Evolutionary conservation across 2,329 filamentous ascomycete genomes (phyloP), one percentile per base, ranked within the genome.

Genomic region (Calonectria crousiana): DNA sequence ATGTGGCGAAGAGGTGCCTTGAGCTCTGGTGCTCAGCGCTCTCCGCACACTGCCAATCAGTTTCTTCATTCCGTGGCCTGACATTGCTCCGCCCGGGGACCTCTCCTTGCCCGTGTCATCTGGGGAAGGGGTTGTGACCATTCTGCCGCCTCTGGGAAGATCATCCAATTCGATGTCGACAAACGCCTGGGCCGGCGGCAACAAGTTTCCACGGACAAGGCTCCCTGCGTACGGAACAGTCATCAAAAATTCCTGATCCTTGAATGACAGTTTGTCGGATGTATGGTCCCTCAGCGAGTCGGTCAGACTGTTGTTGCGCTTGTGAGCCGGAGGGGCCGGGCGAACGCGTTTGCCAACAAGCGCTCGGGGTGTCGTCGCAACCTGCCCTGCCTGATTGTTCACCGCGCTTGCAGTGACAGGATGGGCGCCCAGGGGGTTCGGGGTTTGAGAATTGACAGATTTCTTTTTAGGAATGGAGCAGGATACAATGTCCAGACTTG

Each of bases 21-120:
- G 88, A 1, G 86, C 87, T 69, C 85, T 86, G 18, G 89, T 95
- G 82, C 95, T 95, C 64, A 98, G 84, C 8, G 93, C 96, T 76
- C 95, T 92, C 23, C 95, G 93, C 47, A 98, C 94, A 75, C 94
- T 96, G 9, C 95, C 94, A 66, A 99, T 89, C 0, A 98, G 90
- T 78, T 93, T 97, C 84, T 93, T 96, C 89, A 98, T 95, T 3
- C 94, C 95, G 38, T 94, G 93, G 60, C 91, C 89, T 13, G 90
- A 92, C 89, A 93, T 91, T 69, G 90, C 90, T 18, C 90, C 90
- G 52, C 88, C 89, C 11, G 88, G 89, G 1, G 87, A 86, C 32
- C 83, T 82, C 16, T 85, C 85, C 77, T 90, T 92, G n/a, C 74
- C 74, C 52, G 79, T 80, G 32, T 65, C 75, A 30, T 82, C 84